Base-by-base conservation (phyloP, 805 yeast species). In the Yarrowia sp. region DNA sequence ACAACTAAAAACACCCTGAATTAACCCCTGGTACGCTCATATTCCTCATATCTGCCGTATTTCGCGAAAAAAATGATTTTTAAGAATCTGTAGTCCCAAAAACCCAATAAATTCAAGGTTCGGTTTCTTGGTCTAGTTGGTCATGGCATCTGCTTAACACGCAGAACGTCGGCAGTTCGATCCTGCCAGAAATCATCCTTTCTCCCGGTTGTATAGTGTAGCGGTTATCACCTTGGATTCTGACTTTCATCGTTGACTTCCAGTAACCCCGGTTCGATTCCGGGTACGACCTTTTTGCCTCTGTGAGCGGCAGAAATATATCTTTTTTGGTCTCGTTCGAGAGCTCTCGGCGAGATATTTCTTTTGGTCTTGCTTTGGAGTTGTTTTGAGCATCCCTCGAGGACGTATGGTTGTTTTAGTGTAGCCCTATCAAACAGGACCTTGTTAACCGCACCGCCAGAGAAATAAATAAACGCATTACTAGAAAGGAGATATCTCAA, bases 151-250 rank as follows among this genome's bases (percentile, higher is more conserved):
- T 91, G 97, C 97, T 90, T 92, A 90, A 92, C 97, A 92, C 97
- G 97, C 97, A 90, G 94, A 89, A 89, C 91, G 97, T 93, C 97
- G 97, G 97, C 97, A 91, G 97, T 93, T 93, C 97, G 97, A 93
- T 90, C 97, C 97, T 92, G 97, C 61, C 61, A 38, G 47, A 55
- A 39, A 39, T 55, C 61, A 55, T 47, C 36, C 27, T 31, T 47
- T 47, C 55, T 21, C 55, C 10, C 6, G 55, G 55, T 47, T 47
- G 55, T 47, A 47, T 47, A 47, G 55, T 47, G 55, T 47, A 47
- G 55, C 55, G 55, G 55, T 47, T 47, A 47, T 47, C 55, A 47
- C 55, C 55, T 47, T 47, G 55, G 55, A 47, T 47, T 47, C 55
- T 47, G 55, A 47, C 38, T 47, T 38, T 47, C 5, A 10, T 14